A percentile compares a stretch with the other conserved stretches of the same genome.
Conservation (phyloP, 2,329 filamentous ascomycete species). For the Arthrinium phaeospermum region DNA sequence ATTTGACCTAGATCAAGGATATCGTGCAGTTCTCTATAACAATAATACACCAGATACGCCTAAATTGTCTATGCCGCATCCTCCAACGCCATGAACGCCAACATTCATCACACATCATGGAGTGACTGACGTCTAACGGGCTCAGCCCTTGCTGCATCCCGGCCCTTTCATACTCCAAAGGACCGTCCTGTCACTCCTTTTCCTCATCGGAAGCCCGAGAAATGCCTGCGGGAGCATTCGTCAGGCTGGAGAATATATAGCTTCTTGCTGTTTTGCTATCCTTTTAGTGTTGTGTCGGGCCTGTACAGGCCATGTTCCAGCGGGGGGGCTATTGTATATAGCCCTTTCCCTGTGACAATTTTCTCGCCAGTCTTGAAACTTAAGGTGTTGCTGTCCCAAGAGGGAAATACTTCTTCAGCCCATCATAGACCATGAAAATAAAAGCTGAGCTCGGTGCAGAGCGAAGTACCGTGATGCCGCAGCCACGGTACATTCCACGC, state of each 20-base stretch:
- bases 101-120: constrained; percentile 4
- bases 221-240: not conserved
- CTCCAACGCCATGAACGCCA: constrained; percentile 40
- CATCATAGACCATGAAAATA: constrained; percentile 96
- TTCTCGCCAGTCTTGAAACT: constrained; percentile 25
- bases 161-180: not conserved
- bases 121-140: not conserved
- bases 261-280: not conserved
- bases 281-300: not conserved
- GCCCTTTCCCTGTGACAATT: not conserved
- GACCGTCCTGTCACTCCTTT: not conserved
- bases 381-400: constrained; percentile 39
- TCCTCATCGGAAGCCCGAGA: no score
- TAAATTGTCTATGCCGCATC: constrained; percentile 28
- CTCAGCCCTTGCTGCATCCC: not conserved
- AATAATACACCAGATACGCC: not conserved
- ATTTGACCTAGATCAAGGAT: not conserved
- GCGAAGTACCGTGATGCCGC: constrained; percentile 87
- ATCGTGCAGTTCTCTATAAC: not conserved
- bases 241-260: not conserved
- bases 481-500: constrained; percentile 88
- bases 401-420: constrained; percentile 73
- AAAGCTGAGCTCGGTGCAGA: constrained; percentile 96
- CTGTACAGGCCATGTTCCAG: not conserved
- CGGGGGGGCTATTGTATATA: not conserved